These are phyloP conservation scores for Marsdenia floribunda DNA, from an alignment of 257 asterid species.

Conservation along the genomic window DNA sequence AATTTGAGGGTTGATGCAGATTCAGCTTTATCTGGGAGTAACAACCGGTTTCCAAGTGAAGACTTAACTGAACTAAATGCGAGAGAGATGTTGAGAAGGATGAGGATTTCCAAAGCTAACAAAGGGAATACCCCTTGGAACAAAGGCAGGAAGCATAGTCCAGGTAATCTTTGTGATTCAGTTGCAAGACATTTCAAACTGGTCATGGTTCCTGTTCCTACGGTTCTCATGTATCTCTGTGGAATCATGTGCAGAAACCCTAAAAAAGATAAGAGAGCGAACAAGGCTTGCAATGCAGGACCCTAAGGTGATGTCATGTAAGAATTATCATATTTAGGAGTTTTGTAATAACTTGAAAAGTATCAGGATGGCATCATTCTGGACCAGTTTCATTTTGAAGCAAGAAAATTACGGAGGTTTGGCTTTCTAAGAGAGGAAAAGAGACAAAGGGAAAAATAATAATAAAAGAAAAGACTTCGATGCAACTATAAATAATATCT, in stretches of 20 bases:
- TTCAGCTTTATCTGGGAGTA: constrained; percentile 28
- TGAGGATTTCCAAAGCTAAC: constrained; percentile 89
- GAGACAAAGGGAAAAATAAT: no score
- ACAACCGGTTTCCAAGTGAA: constrained; percentile 38
- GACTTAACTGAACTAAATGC: constrained; percentile 49
- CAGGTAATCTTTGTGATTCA: constrained; percentile 40
- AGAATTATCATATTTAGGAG: constrained; percentile 28
- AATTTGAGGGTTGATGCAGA: constrained; percentile 40
- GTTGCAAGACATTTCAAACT: neutral
- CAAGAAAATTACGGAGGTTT: neutral
- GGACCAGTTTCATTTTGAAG: constrained; percentile 1
- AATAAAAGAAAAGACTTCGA: no score
- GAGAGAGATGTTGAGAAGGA: constrained; percentile 76
- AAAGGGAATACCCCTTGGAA: constrained; percentile 97
- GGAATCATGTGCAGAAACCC: constrained; percentile 58
- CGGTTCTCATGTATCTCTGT: constrained; percentile 13
- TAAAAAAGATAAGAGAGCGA: constrained; percentile 71
- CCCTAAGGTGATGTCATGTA: constrained; percentile 99
- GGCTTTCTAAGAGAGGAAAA: neutral
- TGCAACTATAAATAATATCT: no score
- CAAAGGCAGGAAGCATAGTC: constrained; percentile 87
- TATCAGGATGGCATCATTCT: constrained; percentile 8
- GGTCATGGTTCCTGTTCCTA: constrained; percentile 1
- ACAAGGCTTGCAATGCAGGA: constrained; percentile 95
- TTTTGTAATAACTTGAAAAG: constrained; percentile 9